These are phyloP conservation scores for Leccinum olivaceopallidum DNA, from an alignment of 768 basidiomycete species.

Conservation along the genomic window DNA sequence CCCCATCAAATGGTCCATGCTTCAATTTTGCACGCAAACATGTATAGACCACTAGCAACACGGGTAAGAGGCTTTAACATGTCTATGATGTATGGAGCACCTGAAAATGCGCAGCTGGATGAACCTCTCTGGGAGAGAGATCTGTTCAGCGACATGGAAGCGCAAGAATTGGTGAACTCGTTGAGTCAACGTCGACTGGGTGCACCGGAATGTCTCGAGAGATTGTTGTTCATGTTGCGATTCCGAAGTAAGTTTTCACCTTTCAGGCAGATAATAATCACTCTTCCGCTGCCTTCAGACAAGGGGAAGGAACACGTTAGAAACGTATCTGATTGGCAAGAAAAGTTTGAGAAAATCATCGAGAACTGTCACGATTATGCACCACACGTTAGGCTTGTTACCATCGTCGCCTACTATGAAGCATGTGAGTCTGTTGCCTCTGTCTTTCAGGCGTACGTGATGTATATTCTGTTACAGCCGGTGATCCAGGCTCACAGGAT, in stretches of 20 bases:
- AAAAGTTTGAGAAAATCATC: slow-evolving; percentile 11
- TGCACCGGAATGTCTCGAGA: slow-evolving; percentile 11
- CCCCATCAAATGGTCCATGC: not conserved
- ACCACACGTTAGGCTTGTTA: slow-evolving; percentile 20
- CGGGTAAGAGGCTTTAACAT: not conserved
- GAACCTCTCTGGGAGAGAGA: slow-evolving; percentile 12
- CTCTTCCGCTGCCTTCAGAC: slow-evolving; percentile 3
- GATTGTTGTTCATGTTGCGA: slow-evolving; percentile 14
- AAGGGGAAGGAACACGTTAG: slow-evolving; percentile 21
- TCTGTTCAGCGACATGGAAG: slow-evolving; percentile 13
- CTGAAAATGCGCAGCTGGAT: not conserved
- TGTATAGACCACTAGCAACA: not conserved
- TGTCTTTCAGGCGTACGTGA: not conserved
- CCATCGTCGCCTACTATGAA: slow-evolving; percentile 25
- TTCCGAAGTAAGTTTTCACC: not conserved
- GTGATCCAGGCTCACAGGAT: not conserved
- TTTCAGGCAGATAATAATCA: not conserved
- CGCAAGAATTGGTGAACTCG: not conserved
- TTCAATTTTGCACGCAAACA: not conserved
- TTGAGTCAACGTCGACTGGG: slow-evolving; percentile 3
- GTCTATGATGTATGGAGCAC: not conserved
- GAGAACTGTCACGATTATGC: slow-evolving; percentile 6
- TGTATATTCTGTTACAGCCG: slow-evolving; percentile 1
- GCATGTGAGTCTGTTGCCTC: slow-evolving; percentile 11
- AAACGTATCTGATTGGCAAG: slow-evolving; percentile 12